Percentiles rank a stretch among this genome's conserved stretches.
Conservation (phyloP, 2,329 filamentous ascomycete species). For the Fusarium udum region DNA sequence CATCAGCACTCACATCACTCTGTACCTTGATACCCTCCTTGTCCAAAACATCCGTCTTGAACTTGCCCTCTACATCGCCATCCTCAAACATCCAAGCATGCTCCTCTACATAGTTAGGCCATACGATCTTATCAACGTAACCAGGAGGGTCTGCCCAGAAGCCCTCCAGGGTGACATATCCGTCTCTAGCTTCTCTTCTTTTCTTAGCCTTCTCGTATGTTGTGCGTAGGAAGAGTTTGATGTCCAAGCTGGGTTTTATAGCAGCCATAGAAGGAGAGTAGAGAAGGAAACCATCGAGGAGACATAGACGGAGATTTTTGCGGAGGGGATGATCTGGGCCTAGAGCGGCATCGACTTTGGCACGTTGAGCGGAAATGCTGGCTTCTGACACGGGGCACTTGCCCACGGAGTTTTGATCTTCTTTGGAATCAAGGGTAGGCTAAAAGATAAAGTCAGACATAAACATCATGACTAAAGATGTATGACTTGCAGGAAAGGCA, state of each 20-base stretch:
- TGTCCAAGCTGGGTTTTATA: constrained; percentile 71
- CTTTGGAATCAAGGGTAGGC: constrained; percentile 51
- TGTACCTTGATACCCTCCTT: constrained; percentile 61
- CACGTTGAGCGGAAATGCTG: constrained; percentile 57
- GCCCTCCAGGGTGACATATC: constrained; percentile 84
- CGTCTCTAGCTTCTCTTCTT: constrained; percentile 73
- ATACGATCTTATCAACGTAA: constrained; percentile 94
- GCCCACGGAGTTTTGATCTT: constrained; percentile 71
- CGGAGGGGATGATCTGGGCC: constrained; percentile 53
- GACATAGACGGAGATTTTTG: constrained; percentile 63
- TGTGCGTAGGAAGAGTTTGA: constrained; percentile 81
- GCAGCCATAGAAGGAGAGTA: constrained; percentile 68
- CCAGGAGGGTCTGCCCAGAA: constrained; percentile 96
- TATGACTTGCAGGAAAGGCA: constrained; percentile 64
- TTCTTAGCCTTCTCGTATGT: constrained; percentile 70
- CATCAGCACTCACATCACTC: constrained; percentile 56
- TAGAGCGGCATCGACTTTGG: constrained; percentile 59
- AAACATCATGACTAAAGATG: neutral
- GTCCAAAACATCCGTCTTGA: constrained; percentile 58
- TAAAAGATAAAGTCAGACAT: constrained; percentile 6
- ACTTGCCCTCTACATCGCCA: constrained; percentile 70
- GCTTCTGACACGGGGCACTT: constrained; percentile 60
- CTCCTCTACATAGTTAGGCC: constrained; percentile 89
- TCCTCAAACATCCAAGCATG: constrained; percentile 82
- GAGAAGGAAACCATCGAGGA: constrained; percentile 90